phyloP scores from a whole-genome alignment of 768 basidiomycete species.

The Hydnum rufescens region DNA sequence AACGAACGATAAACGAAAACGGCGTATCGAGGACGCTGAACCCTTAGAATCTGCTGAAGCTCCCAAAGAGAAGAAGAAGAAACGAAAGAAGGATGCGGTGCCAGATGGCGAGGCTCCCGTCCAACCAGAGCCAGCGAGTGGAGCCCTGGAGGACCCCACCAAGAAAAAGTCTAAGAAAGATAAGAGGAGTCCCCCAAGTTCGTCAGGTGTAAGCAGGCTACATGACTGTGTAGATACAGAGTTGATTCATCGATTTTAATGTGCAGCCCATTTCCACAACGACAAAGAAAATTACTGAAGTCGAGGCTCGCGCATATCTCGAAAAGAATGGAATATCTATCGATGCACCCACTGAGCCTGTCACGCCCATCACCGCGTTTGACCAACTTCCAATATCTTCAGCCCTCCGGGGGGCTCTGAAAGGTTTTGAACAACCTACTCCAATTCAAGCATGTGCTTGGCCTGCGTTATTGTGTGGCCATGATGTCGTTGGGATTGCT shows the following conservation, averaged over 20 bases:
- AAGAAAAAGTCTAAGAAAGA: too few species aligned
- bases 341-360: conserved; percentile 28
- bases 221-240: too few species aligned
- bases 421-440: conserved; percentile 66
- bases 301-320: too few species aligned
- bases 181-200: too few species aligned
- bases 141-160: too few species aligned
- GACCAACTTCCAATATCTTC: conserved; percentile 46
- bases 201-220: too few species aligned
- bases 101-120: neutral
- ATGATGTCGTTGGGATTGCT: conserved; percentile 88
- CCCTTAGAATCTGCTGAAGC: too few species aligned
- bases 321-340: conserved; percentile 55
- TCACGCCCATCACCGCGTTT: conserved; percentile 54
- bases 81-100: conserved; percentile 15
- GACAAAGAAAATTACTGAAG: too few species aligned
- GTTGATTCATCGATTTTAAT: too few species aligned
- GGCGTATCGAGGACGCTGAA: too few species aligned
- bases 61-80: conserved; percentile 18
- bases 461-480: conserved; percentile 64
- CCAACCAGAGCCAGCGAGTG: neutral
- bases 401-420: conserved; percentile 40
- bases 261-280: too few species aligned
- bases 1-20: too few species aligned
- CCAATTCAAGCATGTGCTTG: conserved; percentile 93